A percentile compares a stretch with the other conserved stretches of the same genome.
These are phyloP conservation scores for Diaporthe humulicola DNA, from an alignment of 2,329 filamentous ascomycete species.

Conservation along the genomic window DNA sequence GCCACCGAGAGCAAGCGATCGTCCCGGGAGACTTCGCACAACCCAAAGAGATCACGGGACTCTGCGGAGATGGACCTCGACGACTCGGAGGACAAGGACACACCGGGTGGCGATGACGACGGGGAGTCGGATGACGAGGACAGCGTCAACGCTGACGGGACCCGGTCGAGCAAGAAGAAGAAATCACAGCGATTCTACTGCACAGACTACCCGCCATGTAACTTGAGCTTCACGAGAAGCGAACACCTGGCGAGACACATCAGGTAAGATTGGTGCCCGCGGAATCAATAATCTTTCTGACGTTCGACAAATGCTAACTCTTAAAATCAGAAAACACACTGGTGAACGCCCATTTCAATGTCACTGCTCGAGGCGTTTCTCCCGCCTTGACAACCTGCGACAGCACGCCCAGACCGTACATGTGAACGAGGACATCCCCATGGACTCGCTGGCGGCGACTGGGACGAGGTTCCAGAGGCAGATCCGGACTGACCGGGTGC, in stretches of 20 bases:
- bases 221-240: conserved; percentile 93
- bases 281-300: not conserved
- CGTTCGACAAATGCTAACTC: not conserved
- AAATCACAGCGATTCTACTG: conserved; percentile 98
- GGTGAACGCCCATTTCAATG: conserved; percentile 97
- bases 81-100: conserved; percentile 76
- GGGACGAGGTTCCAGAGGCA: conserved; percentile 94
- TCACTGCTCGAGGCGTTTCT: conserved; percentile 93
- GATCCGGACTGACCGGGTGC: conserved; percentile 87
- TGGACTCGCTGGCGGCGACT: conserved; percentile 91
- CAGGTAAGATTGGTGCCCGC: conserved; percentile 66
- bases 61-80: conserved; percentile 83
- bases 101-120: conserved; percentile 59
- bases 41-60: conserved; percentile 70
- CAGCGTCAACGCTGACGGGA: conserved; percentile 72
- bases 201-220: conserved; percentile 93
- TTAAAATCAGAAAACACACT: conserved; percentile 85
- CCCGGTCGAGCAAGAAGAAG: conserved; percentile 90
- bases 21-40: conserved; percentile 70
- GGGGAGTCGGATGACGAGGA: conserved; percentile 73
- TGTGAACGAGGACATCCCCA: conserved; percentile 96
- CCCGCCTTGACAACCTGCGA: conserved; percentile 91
- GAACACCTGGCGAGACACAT: conserved; percentile 97
- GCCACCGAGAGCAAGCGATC: conserved; percentile 59
- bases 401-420: conserved; percentile 99